Evolutionary conservation across 1,284 basidiomycete genomes (phyloP), one percentile per base, ranked within the genome.

Genomic region (Irpex sp.): DNA sequence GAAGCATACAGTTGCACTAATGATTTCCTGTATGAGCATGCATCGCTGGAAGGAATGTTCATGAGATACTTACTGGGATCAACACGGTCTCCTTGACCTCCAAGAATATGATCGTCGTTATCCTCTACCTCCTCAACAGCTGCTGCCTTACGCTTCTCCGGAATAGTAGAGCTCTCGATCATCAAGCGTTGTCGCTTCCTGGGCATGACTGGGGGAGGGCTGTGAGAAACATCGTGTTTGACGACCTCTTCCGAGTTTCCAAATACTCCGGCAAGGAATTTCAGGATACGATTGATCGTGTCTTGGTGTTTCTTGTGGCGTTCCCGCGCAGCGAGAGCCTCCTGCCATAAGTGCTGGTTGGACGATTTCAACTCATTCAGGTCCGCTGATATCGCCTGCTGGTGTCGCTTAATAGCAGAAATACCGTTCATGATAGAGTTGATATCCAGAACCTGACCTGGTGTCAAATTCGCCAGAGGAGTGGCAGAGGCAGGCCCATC

Each of bases 261-360:
- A 77, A 98, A 98, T 1, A 98, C 91, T 34, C 94, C 89, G 17
- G 95, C 96, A 58, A 99, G 79, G 77, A 99, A 98, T 65, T 94
- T 91, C 66, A 99, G 83, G 66, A 99, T 98, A 63, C 94, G 84
- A 73, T 97, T 96, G 73, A 98, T 96, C n/a, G 95, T 98, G 75
- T 98, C 96, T 71, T 97, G 92, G 69, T 97, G 95, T 71, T 93
- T 94, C 71, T 94, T 89, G 71, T 96, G 89, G 63, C 90, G 85
- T 68, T 91, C 87, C n/a, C 87, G 78, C 0, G 93, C 87, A 47
- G 89, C 83, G 68, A 96, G 79, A 0, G 94, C 91, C 72, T 99
- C 96, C 72, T 95, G 89, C 96, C 97, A 99, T 4, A 99, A 77
- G 48, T 91, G 81, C 70, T 96, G 89, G 73, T 98, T 98, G 8